Conservation (phyloP, 1,284 basidiomycete genomes). For the Termitomyces sp. region DNA sequence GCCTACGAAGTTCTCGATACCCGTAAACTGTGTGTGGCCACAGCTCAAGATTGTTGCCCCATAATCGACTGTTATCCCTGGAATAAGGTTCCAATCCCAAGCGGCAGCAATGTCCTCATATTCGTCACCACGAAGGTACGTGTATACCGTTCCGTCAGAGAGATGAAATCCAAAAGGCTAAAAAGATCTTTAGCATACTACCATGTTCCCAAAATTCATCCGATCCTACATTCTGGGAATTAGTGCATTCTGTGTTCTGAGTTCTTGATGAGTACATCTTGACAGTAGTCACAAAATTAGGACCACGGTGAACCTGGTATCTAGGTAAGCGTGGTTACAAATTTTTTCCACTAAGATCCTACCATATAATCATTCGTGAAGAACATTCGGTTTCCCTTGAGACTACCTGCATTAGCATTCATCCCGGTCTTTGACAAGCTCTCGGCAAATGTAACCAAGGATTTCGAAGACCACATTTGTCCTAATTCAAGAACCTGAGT, state of each 20-base stretch:
- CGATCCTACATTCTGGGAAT: conserved; percentile 46
- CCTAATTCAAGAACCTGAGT: conserved; percentile 49
- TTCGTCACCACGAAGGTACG: conserved; percentile 54
- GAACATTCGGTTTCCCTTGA: conserved; percentile 62
- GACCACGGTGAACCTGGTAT: conserved; percentile 52
- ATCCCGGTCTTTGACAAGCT: conserved; percentile 33
- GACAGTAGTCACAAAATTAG: conserved; percentile 52
- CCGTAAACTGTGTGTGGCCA: conserved; percentile 32
- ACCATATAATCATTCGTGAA: conserved; percentile 70
- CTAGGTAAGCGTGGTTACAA: background rate
- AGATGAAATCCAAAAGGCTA: conserved; percentile 56
- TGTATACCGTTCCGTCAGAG: conserved; percentile 56
- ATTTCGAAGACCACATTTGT: conserved; percentile 42
- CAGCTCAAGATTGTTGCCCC: conserved; percentile 46
- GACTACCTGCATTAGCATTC: conserved; percentile 51
- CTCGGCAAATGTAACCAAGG: conserved; percentile 38
- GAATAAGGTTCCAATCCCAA: conserved; percentile 69
- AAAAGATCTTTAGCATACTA: background rate
- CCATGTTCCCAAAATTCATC: background rate
- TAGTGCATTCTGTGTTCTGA: conserved; percentile 57
- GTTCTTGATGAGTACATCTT: conserved; percentile 62
- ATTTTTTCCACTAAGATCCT: conserved; percentile 3
- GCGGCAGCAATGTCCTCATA: conserved; percentile 62
- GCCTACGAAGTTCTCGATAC: conserved; percentile 53
- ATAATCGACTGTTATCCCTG: conserved; percentile 61